A percentile compares a stretch with the other conserved stretches of the same genome.
These are phyloP conservation scores for Exophiala xenobiotica DNA, from an alignment of 2,329 filamentous ascomycete species.

Conservation along the genomic window DNA sequence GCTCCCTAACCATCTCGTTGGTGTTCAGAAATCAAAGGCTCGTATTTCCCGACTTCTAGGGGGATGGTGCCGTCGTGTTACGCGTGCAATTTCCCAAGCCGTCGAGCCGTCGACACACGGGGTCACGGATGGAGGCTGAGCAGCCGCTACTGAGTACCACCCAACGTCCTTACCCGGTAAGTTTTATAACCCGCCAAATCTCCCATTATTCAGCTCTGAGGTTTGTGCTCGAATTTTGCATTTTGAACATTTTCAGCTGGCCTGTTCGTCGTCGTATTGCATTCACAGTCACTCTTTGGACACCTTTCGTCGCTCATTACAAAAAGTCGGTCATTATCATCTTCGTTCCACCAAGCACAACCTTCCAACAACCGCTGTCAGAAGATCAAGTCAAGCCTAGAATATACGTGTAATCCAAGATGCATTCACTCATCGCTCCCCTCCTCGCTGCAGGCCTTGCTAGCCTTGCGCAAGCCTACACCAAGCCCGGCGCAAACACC, in stretches of 20 bases:
- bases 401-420: constrained; percentile 4
- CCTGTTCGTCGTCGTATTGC: too few relatives aligned
- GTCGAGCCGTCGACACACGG: constrained; percentile 25
- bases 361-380: not conserved
- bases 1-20: not conserved
- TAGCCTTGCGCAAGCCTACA: constrained; percentile 63
- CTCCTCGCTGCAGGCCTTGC: constrained; percentile 66
- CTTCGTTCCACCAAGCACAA: too few relatives aligned
- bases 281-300: constrained; percentile 16
- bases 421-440: constrained; percentile 32
- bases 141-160: constrained; percentile 3
- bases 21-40: not conserved
- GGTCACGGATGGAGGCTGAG: constrained; percentile 18
- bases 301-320: constrained; percentile 7
- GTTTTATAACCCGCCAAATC: not conserved
- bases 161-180: not conserved
- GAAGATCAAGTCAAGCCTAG: not conserved
- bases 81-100: constrained; percentile 22
- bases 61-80: not conserved
- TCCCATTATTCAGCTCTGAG: not conserved
- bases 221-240: constrained; percentile 6
- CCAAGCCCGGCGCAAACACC: constrained; percentile 19
- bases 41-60: not conserved
- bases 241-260: constrained; percentile 17
- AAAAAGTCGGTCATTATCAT: not conserved